Evolutionary conservation across 352 stramenopile genomes (phyloP).

Genomic region (Lagenidium giganteum): DNA sequence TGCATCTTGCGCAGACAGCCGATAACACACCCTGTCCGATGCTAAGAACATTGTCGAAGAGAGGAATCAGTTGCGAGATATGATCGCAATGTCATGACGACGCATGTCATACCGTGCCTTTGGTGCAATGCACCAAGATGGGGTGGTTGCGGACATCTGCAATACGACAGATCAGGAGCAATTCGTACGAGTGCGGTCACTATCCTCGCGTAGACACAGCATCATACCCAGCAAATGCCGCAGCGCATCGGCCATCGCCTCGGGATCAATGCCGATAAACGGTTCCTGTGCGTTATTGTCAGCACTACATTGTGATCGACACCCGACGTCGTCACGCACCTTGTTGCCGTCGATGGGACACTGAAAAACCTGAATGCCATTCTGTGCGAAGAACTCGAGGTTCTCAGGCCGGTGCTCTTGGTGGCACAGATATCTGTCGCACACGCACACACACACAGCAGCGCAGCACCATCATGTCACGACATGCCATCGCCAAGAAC

Average conservation of each 20-base stretch:
- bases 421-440: slow-evolving; percentile 66
- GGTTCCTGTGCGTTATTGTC: slow-evolving; percentile 39
- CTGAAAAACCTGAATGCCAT: slow-evolving; percentile 78
- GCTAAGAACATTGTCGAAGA: no score
- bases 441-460: background rate
- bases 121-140: slow-evolving; percentile 86
- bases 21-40: slow-evolving; percentile 81
- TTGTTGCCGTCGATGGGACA: slow-evolving; percentile 89
- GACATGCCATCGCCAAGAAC: background rate
- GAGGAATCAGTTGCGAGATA: background rate
- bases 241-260: slow-evolving; percentile 74
- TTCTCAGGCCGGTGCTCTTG: slow-evolving; percentile 83
- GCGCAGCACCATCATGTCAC: background rate
- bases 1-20: slow-evolving; percentile 86
- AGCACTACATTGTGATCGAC: background rate
- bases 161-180: background rate
- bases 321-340: slow-evolving; percentile 15
- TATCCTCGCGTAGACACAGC: no score
- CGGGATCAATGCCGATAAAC: slow-evolving; percentile 85
- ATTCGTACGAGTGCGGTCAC: no score
- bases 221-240: slow-evolving; percentile 68
- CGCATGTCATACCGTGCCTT: slow-evolving; percentile 76
- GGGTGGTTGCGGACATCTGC: slow-evolving; percentile 82
- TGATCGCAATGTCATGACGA: background rate
- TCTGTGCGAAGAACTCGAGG: slow-evolving; percentile 74